These are phyloP conservation scores for Trichosporon ovoides DNA, from an alignment of 1,284 basidiomycete species.

Conservation along the genomic window DNA sequence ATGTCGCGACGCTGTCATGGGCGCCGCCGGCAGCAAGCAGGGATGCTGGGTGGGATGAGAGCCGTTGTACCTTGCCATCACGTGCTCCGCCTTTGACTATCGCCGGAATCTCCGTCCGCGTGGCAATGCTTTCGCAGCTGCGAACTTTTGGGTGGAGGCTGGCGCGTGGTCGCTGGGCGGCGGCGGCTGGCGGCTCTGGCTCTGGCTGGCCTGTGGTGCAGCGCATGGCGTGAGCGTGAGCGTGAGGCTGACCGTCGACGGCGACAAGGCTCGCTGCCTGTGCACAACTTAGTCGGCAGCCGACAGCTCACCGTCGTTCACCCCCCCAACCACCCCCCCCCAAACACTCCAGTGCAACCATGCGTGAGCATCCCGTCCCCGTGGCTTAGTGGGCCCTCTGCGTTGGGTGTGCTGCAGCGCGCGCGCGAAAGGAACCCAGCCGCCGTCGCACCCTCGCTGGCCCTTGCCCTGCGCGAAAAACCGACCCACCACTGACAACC, in stretches of 20 bases:
- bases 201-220: background rate
- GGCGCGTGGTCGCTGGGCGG: background rate
- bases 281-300: background rate
- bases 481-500: background rate
- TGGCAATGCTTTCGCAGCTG: background rate
- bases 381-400: too few relatives aligned
- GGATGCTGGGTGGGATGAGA: too few relatives aligned
- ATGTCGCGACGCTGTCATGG: too few relatives aligned
- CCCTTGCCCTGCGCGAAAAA: background rate
- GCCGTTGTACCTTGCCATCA: too few relatives aligned
- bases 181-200: background rate
- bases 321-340: background rate
- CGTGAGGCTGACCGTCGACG: background rate
- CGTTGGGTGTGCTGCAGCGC: background rate
- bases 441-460: background rate
- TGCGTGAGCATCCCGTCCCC: background rate
- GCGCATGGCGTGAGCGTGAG: background rate
- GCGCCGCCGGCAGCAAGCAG: too few relatives aligned
- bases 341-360: background rate
- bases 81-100: background rate
- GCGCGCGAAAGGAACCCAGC: background rate
- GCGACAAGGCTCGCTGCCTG: background rate
- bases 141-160: background rate
- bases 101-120: constrained; percentile 4
- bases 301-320: background rate